Evolutionary conservation across 1,284 basidiomycete species (phyloP).

Genomic region (Coniferiporia sulphurascens): DNA sequence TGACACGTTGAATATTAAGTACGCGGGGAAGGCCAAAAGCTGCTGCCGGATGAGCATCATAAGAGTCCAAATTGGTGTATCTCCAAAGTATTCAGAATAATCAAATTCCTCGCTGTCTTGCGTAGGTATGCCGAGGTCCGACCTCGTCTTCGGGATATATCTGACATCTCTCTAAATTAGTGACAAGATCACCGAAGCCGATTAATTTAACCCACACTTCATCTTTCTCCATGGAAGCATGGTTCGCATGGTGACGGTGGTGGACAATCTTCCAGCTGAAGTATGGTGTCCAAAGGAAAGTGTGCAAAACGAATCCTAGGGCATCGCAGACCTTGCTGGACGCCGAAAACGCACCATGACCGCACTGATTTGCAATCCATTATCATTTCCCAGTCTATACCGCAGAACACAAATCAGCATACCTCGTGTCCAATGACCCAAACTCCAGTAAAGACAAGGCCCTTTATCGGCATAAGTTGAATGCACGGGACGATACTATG

Average conservation of each 20-base stretch:
- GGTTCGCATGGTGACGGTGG: constrained; percentile 48
- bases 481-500: constrained; percentile 17
- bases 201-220: constrained; percentile 41
- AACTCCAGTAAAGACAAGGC: constrained; percentile 9
- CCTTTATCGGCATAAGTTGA: background rate
- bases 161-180: background rate
- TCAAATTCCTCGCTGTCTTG: constrained; percentile 35
- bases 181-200: background rate
- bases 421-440: constrained; percentile 12
- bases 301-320: constrained; percentile 35
- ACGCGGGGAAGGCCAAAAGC: constrained; percentile 22
- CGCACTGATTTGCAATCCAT: constrained; percentile 23
- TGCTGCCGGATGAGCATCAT: constrained; percentile 29
- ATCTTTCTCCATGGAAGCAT: constrained; percentile 54
- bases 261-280: constrained; percentile 53
- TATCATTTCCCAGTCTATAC: background rate
- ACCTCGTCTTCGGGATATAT: constrained; percentile 47
- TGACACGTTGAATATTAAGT: constrained; percentile 55
- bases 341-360: constrained; percentile 28
- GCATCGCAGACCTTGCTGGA: constrained; percentile 25
- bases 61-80: constrained; percentile 55
- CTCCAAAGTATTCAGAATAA: constrained; percentile 53
- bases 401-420: background rate
- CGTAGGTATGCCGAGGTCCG: constrained; percentile 44
- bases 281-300: constrained; percentile 48